phyloP scores from a whole-genome alignment of 106 monocot genomes.

The Acanthochlamys bracteata region DNA sequence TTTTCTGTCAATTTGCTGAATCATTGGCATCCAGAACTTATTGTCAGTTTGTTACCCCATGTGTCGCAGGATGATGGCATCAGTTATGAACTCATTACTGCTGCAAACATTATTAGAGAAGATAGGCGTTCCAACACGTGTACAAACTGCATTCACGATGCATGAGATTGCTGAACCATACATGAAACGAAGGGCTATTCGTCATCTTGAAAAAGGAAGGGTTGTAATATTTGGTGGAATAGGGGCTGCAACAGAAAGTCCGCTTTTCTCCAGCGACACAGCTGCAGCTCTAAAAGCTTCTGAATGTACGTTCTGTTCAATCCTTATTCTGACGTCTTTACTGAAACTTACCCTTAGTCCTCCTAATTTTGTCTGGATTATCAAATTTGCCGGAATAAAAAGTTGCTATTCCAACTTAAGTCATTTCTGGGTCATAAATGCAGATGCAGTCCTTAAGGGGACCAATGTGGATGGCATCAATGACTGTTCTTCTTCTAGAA shows the following conservation, averaged over 20 bases:
- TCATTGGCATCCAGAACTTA: not conserved
- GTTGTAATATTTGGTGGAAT: slow-evolving; percentile 94
- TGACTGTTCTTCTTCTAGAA: slow-evolving; percentile 57
- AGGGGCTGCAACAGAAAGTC: slow-evolving; percentile 65
- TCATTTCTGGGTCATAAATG: slow-evolving; percentile 43
- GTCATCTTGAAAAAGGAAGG: slow-evolving; percentile 96
- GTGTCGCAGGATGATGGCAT: slow-evolving; percentile 90
- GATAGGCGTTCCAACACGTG: slow-evolving; percentile 75
- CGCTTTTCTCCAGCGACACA: slow-evolving; percentile 75
- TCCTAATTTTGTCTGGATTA: too few species aligned
- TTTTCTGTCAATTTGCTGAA: too few species aligned
- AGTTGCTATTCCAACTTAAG: not conserved
- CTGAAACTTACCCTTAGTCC: too few species aligned
- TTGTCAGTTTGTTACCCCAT: not conserved
- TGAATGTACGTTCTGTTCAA: slow-evolving; percentile 44
- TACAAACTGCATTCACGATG: slow-evolving; percentile 79
- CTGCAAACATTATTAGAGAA: slow-evolving; percentile 94
- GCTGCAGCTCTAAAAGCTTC: slow-evolving; percentile 85
- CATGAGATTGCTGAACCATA: slow-evolving; percentile 97
- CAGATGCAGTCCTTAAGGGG: slow-evolving; percentile 91
- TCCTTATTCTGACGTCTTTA: too few species aligned
- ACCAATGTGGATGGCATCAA: slow-evolving; percentile 46
- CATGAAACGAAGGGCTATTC: slow-evolving; percentile 75
- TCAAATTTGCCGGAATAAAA: not conserved
- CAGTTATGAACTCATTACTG: slow-evolving; percentile 88